phyloP scores from a whole-genome alignment of 2,329 filamentous ascomycete species.

The Hypoxylon sp. region DNA sequence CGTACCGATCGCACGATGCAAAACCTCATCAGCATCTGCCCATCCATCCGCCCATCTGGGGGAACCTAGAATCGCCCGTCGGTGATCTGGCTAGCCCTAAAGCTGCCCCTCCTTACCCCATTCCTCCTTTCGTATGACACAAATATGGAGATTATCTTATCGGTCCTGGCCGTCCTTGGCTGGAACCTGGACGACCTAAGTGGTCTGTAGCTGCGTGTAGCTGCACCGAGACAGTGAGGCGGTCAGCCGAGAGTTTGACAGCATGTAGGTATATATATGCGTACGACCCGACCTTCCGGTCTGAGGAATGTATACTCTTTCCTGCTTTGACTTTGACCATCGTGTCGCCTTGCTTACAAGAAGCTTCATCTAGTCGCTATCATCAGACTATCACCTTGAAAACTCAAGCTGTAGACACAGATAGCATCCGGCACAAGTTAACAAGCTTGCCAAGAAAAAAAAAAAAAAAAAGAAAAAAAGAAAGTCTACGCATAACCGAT shows the following conservation, averaged over 20 bases:
- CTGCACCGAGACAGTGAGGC: slow-evolving; percentile 9
- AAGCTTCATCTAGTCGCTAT: no score
- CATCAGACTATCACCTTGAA: no score
- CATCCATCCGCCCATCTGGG: slow-evolving; percentile 28
- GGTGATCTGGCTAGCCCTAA: no score
- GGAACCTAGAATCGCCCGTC: slow-evolving; percentile 26
- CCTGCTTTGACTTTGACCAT: no score
- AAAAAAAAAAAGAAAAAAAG: no score
- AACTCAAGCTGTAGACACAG: no score
- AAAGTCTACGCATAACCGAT: not conserved
- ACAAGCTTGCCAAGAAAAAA: no score
- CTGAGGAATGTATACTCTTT: no score
- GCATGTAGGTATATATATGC: no score
- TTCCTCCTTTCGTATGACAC: no score
- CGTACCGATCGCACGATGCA: slow-evolving; percentile 28
- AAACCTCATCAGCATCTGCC: slow-evolving; percentile 29
- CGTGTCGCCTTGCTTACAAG: no score
- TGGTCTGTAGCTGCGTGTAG: not conserved
- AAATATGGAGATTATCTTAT: slow-evolving; percentile 24
- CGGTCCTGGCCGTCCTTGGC: not conserved
- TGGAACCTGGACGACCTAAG: not conserved
- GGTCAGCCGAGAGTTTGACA: slow-evolving; percentile 16
- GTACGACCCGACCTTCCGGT: not conserved
- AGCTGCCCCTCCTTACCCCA: slow-evolving; percentile 5
- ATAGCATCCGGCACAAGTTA: no score